Evolutionary conservation across 2,329 filamentous ascomycete species (phyloP).

Genomic region (Botrytis elliptica): DNA sequence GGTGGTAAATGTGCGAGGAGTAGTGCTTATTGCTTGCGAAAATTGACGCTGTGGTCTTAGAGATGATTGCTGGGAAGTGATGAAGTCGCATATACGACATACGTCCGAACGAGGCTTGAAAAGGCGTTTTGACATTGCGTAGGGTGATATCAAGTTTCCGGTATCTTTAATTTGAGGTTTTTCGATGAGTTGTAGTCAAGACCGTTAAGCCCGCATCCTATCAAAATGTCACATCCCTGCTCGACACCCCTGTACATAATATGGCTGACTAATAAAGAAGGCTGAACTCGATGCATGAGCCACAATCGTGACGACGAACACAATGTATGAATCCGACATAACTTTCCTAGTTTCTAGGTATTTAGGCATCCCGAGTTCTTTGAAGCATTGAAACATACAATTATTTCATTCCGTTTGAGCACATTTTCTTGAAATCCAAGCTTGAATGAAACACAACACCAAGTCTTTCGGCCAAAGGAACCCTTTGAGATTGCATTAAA

Average conservation of each 20-base stretch:
- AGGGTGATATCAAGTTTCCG: slow-evolving; percentile 13
- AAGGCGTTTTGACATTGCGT: slow-evolving; percentile 44
- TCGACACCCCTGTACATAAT: neutral
- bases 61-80: slow-evolving; percentile 28
- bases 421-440: neutral
- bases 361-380: slow-evolving; percentile 6
- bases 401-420: neutral
- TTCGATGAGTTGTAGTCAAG: slow-evolving; percentile 6
- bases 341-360: slow-evolving; percentile 15
- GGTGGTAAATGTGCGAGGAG: slow-evolving; percentile 29
- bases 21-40: slow-evolving; percentile 24
- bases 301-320: slow-evolving; percentile 26
- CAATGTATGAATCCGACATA: slow-evolving; percentile 16
- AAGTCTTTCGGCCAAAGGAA: neutral
- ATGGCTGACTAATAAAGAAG: slow-evolving; percentile 22
- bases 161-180: slow-evolving; percentile 21
- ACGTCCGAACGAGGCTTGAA: slow-evolving; percentile 40
- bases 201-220: neutral
- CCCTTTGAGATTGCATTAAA: neutral
- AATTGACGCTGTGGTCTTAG: slow-evolving; percentile 23
- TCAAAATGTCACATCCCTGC: slow-evolving; percentile 1
- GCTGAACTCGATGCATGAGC: slow-evolving; percentile 23
- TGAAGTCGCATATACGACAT: slow-evolving; percentile 47
- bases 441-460: neutral
- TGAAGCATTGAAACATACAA: neutral